These are phyloP conservation scores for Pleurotus platypus DNA, from an alignment of 768 basidiomycete genomes.

Conservation along the genomic window DNA sequence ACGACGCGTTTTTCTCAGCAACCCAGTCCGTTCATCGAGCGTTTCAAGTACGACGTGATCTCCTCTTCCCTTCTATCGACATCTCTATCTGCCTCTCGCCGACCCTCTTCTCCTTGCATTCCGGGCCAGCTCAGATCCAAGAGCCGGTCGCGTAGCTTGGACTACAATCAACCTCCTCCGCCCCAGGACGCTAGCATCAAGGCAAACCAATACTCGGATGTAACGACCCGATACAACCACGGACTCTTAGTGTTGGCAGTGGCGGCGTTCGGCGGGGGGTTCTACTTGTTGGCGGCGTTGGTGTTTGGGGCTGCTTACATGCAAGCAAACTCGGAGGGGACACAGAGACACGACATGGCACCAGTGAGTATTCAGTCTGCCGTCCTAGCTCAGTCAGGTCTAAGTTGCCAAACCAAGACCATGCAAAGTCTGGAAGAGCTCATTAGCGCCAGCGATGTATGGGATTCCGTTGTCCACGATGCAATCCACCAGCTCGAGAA, in stretches of 20 bases:
- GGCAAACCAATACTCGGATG: conserved; percentile 27
- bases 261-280: conserved; percentile 29
- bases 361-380: conserved; percentile 37
- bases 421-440: conserved; percentile 65
- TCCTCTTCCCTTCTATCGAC: conserved; percentile 74
- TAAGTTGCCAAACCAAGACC: conserved; percentile 38
- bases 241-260: conserved; percentile 33
- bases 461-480: conserved; percentile 75
- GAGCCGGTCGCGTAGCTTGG: conserved; percentile 41
- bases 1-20: conserved; percentile 27
- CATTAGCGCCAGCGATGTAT: conserved; percentile 60
- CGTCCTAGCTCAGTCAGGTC: not conserved
- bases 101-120: conserved; percentile 31
- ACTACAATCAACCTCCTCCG: conserved; percentile 16
- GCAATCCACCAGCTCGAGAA: conserved; percentile 61
- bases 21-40: conserved; percentile 60
- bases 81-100: conserved; percentile 39
- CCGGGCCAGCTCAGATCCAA: conserved; percentile 43
- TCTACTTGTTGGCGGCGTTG: conserved; percentile 7
- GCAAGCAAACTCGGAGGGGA: conserved; percentile 17
- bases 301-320: conserved; percentile 1
- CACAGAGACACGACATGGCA: conserved; percentile 40
- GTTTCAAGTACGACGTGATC: conserved; percentile 82
- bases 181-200: conserved; percentile 14
- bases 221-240: conserved; percentile 33